Conservation (phyloP, 306 rosid species). For the Purshia tridentata region DNA sequence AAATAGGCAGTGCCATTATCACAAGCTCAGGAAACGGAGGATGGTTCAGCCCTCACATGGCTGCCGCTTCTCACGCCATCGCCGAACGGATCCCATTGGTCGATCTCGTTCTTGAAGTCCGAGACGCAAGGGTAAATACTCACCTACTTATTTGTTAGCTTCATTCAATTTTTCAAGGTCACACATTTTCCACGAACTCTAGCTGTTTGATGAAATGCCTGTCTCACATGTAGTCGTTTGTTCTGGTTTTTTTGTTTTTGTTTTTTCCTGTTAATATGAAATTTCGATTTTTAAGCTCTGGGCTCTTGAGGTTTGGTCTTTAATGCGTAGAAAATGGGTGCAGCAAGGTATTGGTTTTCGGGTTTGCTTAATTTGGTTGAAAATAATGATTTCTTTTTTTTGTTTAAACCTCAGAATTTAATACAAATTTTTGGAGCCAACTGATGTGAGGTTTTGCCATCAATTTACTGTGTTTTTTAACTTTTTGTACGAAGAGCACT, state of each 20-base stretch:
- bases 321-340: not conserved
- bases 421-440: not conserved
- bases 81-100: conserved; percentile 58
- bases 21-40: conserved; percentile 22
- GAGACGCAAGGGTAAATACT: conserved; percentile 71
- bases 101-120: conserved; percentile 64
- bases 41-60: conserved; percentile 66
- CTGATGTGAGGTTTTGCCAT: not conserved
- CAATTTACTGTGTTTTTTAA: not conserved
- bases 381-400: not conserved
- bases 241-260: not conserved
- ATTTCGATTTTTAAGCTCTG: not conserved
- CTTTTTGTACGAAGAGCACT: not conserved
- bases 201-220: conserved; percentile 37
- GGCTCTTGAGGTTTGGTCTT: not conserved
- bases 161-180: not conserved
- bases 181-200: not conserved
- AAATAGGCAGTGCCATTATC: conserved; percentile 32
- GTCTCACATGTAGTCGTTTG: not conserved
- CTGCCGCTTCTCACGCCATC: conserved; percentile 71
- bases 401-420: not conserved
- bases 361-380: not conserved
- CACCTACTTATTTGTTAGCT: not conserved
- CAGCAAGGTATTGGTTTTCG: not conserved
- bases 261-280: not conserved